phyloP scores from a whole-genome alignment of 2,329 filamentous ascomycete species.

The Xylariales sp. region DNA sequence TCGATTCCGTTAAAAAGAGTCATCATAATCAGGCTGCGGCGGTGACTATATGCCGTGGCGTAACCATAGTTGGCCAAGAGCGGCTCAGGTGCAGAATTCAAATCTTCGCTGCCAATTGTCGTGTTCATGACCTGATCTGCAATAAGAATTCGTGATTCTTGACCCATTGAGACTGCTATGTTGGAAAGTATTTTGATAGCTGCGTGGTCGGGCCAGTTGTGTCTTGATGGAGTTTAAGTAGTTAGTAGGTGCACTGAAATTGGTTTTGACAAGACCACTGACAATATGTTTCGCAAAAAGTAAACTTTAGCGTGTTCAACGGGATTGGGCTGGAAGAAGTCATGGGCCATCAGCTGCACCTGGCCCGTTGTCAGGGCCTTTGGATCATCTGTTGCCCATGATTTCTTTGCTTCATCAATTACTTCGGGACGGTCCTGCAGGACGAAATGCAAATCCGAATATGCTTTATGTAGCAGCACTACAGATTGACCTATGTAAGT shows the following conservation, averaged over 20 bases:
- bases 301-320: constrained; percentile 20
- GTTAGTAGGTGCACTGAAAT: neutral
- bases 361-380: constrained; percentile 13
- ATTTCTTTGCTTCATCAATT: constrained; percentile 9
- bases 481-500: neutral
- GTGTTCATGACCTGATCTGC: constrained; percentile 28
- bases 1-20: constrained; percentile 26
- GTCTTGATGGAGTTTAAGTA: constrained; percentile 6
- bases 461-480: neutral
- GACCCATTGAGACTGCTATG: constrained; percentile 7
- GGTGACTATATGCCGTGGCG: constrained; percentile 20
- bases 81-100: constrained; percentile 17
- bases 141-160: constrained; percentile 14
- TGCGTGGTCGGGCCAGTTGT: constrained; percentile 21
- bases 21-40: constrained; percentile 24
- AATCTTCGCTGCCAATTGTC: constrained; percentile 16
- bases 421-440: neutral
- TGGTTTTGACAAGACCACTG: constrained; percentile 2
- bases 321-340: constrained; percentile 23
- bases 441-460: neutral
- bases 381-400: constrained; percentile 13
- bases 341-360: constrained; percentile 15
- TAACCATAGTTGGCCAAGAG: constrained; percentile 25
- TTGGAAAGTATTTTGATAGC: constrained; percentile 13
- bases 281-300: constrained; percentile 14